Base-by-base conservation (phyloP, 768 basidiomycete species). In the Leccinum broughii region DNA sequence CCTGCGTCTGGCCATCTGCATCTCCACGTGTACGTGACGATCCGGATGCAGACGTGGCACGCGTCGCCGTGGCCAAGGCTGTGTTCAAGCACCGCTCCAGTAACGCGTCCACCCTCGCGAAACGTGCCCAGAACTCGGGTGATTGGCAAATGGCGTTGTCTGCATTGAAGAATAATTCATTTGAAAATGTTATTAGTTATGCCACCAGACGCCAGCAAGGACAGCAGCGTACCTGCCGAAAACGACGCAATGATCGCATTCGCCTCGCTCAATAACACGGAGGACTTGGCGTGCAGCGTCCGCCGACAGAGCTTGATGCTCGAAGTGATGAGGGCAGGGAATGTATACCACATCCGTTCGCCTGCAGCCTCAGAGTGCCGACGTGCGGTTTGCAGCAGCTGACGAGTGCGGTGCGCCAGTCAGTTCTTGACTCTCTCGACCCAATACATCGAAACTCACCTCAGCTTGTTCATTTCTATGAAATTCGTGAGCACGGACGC, bases 41-140 rank as follows among this genome's bases (percentile, higher is more conserved):
- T 20, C 44, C 44, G 44, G 44, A 20, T 6, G 11, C 44, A 11
- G 44, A 46, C 11, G 44, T 46, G 20, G 44, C 24, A 22, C 49
- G 6, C 9, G 48, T 60, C 6, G 56, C 34, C 26, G 57, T 20
- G 6, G 53, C 24, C 37, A 70, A 55, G 35, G 58, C 68, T 41
- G 56, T 59, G 49, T 15, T 56, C 26, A 61, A 53, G 44, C 59
- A 69, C 2, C 67, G 66, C 5, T 80, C 78, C 41, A 85, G 80
- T 51, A 84, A 74, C 34, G 72, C 67, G 61, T 82, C 80, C 57
- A 84, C 69, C 3, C 77, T 78, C 46, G 74, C 74, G 22, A 85
- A 83, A 7, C 78, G 77, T 14, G 73, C 68, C 26, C 73, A 73
- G 57, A 82, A 82, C 4, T 76, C 71, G 57, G 78, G 70, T 28